These are phyloP conservation scores for Aspergillus alliaceus DNA, from an alignment of 2,329 filamentous ascomycete genomes.

Conservation along the genomic window DNA sequence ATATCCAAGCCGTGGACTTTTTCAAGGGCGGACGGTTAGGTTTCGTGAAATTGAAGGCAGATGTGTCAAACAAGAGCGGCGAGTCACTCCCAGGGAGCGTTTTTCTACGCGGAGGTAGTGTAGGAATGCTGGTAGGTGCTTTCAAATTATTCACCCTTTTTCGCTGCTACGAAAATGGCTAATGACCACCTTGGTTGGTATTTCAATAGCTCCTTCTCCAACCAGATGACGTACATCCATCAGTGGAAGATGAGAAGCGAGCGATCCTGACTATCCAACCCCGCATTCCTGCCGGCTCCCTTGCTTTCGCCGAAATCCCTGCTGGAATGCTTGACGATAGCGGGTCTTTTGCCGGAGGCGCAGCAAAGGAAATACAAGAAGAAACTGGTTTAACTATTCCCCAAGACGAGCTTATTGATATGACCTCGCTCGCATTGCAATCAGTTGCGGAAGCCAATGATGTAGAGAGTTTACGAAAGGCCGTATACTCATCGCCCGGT, in stretches of 20 bases:
- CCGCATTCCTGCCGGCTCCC: slow-evolving; percentile 55
- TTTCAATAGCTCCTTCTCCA: slow-evolving; percentile 53
- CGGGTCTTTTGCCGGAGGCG: slow-evolving; percentile 54
- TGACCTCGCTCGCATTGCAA: slow-evolving; percentile 52
- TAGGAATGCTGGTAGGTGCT: slow-evolving; percentile 55
- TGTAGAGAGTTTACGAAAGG: slow-evolving; percentile 46
- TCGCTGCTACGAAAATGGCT: not conserved
- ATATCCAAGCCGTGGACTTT: slow-evolving; percentile 56
- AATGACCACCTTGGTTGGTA: not conserved
- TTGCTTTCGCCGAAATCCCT: slow-evolving; percentile 58
- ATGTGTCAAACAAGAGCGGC: slow-evolving; percentile 53
- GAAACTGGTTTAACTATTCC: slow-evolving; percentile 56
- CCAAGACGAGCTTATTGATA: slow-evolving; percentile 52
- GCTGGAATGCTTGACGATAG: slow-evolving; percentile 61
- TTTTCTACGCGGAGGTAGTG: slow-evolving; percentile 59
- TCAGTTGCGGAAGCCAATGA: slow-evolving; percentile 15
- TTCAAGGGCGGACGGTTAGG: slow-evolving; percentile 53
- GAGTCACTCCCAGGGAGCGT: slow-evolving; percentile 57
- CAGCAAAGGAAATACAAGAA: slow-evolving; percentile 58
- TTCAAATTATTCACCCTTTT: not conserved
- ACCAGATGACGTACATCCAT: slow-evolving; percentile 47
- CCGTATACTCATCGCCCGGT: slow-evolving; percentile 56
- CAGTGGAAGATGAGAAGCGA: slow-evolving; percentile 45
- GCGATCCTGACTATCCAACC: slow-evolving; percentile 59
- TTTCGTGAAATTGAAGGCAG: slow-evolving; percentile 57